Evolutionary conservation across 2,329 filamentous ascomycete species (phyloP), one percentile per base, ranked within the genome.

Genomic region (Mycogone perniciosa): DNA sequence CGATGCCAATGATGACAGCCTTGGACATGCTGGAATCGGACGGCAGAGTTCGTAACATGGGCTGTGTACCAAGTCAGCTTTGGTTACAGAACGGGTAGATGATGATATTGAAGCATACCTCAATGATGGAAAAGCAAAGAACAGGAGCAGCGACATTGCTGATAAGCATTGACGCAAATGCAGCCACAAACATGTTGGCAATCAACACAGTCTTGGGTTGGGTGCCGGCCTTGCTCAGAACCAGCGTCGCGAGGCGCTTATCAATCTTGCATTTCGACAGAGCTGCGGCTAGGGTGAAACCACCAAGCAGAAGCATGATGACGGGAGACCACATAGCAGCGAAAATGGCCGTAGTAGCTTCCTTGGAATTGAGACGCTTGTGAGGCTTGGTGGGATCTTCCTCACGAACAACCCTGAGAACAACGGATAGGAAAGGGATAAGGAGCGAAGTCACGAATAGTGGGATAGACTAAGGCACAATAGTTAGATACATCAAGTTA

Each of bases 281-380:
- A 0, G 93, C 95, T 0, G 93, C 93, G 7, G 93, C 93, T 48
- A 99, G 85, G 2, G 93, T 96, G 64, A 99, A 99, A 31, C 93
- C 93, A 59, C 93, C 93, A 0, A 99, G 82, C 26, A 99, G 76
- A 11, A 99, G 81, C 93, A 99, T 97, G 59, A 99, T 99, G 50
- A 99, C 93, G 0, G 93, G 92, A 4, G 92, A 96, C 93, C 93
- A 99, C 93, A 99, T 99, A 29, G 93, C 86, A 4, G 89, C 79
- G 62, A 99, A 97, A 52, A 96, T 86, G 62, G 87, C 92, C 30
- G 80, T 76, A 0, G 92, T 89, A 0, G 93, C 91, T 40, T 82
- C 79, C 65, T 91, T 91, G 3, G 90, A 81, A n/a, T 80, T 78
- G 6, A 99, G 76, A 26, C 92, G 82, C 41, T 74, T 71, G 54